A percentile compares a stretch with the other conserved stretches of the same genome.
Conservation (phyloP, 208 protist species). For the Leishmania tropica region DNA sequence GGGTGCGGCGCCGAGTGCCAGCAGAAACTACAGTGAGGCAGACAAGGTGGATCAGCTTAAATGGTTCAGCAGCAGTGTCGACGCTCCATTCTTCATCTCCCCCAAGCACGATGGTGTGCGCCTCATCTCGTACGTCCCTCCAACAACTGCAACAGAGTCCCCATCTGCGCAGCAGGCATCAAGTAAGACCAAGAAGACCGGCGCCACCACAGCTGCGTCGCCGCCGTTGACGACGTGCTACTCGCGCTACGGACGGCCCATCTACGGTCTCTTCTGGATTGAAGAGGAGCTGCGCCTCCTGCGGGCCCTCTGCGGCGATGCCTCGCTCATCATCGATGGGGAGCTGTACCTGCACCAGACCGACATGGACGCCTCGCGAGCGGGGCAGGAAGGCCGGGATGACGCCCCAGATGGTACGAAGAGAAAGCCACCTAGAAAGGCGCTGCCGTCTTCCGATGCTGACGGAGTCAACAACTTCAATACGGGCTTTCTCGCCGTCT, state of each 20-base stretch:
- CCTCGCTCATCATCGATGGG: conserved; percentile 71
- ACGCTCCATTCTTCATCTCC: conserved; percentile 78
- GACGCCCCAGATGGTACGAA: background rate
- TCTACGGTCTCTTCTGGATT: conserved; percentile 85
- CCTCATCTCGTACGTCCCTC: conserved; percentile 68
- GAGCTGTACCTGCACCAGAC: conserved; percentile 85
- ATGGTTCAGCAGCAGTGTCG: conserved; percentile 35
- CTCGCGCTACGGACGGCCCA: conserved; percentile 75
- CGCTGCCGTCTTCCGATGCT: background rate
- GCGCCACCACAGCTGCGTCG: background rate
- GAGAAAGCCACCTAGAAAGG: background rate
- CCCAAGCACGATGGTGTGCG: conserved; percentile 90
- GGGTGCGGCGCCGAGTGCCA: background rate
- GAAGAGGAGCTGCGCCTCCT: conserved; percentile 82
- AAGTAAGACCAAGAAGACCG: background rate
- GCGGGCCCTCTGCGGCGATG: conserved; percentile 67
- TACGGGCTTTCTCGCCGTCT: conserved; percentile 81
- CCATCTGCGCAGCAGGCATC: background rate
- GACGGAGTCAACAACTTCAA: conserved; percentile 22
- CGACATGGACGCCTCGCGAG: conserved; percentile 7
- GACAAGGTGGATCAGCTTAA: conserved; percentile 21
- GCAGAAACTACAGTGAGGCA: background rate
- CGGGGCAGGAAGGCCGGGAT: background rate
- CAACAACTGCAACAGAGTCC: background rate
- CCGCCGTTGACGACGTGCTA: conserved; percentile 58